These are phyloP conservation scores for Solanum pennellii DNA, from an alignment of 257 asterid genomes.

Conservation along the genomic window DNA sequence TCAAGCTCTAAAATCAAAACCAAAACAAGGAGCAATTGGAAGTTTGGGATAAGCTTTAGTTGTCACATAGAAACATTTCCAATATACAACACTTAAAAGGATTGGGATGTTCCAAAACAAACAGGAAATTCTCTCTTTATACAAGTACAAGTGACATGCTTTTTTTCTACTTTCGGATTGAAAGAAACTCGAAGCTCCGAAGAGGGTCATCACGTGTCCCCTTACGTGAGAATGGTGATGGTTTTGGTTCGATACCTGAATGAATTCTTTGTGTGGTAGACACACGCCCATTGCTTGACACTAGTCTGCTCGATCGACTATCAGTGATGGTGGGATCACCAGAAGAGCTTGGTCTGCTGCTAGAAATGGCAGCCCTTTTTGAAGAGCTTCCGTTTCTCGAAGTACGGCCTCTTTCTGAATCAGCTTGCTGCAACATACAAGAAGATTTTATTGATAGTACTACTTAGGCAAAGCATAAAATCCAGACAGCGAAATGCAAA, in stretches of 20 bases:
- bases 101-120: constrained; percentile 5
- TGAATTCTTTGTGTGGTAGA: constrained; percentile 16
- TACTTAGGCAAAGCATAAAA: neutral
- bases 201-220: constrained; percentile 82
- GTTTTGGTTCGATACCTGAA: neutral
- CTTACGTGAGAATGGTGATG: constrained; percentile 38
- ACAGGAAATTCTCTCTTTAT: constrained; percentile 10
- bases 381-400: constrained; percentile 63
- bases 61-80: constrained; percentile 15
- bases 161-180: constrained; percentile 23
- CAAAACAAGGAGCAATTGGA: constrained; percentile 3
- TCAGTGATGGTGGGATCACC: constrained; percentile 40
- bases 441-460: constrained; percentile 11
- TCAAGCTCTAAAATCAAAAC: constrained; percentile 20
- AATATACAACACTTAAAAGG: constrained; percentile 31
- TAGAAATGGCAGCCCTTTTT: constrained; percentile 50
- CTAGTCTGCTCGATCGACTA: constrained; percentile 21
- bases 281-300: constrained; percentile 34
- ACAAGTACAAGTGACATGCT: constrained; percentile 4
- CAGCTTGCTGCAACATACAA: constrained; percentile 44
- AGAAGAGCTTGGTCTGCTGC: constrained; percentile 41
- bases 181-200: constrained; percentile 85
- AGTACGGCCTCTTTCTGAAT: constrained; percentile 52
- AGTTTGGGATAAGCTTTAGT: constrained; percentile 6
- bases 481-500: neutral